These are phyloP conservation scores for Phytopythium vexans DNA, from an alignment of 352 stramenopile genomes.

Conservation along the genomic window DNA sequence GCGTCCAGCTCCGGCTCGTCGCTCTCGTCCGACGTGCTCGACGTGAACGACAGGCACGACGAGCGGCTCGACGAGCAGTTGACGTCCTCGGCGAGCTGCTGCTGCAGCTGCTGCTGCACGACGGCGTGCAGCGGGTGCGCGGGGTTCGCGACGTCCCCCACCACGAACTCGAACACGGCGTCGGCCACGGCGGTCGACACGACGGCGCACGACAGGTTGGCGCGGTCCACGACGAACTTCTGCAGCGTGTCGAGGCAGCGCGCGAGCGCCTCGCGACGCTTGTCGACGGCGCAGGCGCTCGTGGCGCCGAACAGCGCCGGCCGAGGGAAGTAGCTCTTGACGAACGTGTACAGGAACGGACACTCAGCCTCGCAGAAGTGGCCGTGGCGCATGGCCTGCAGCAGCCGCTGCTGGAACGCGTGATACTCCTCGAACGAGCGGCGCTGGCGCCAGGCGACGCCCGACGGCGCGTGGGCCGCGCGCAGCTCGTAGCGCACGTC, in stretches of 20 bases:
- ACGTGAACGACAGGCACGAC: conserved; percentile 5
- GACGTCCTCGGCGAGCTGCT: conserved; percentile 6
- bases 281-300: conserved; percentile 20
- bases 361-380: conserved; percentile 53
- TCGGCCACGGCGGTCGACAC: conserved; percentile 16
- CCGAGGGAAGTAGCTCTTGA: conserved; percentile 42
- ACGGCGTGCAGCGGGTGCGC: conserved; percentile 20
- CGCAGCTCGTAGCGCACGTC: conserved; percentile 6
- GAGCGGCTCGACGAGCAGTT: conserved; percentile 2
- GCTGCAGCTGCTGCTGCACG: conserved; percentile 3
- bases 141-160: conserved; percentile 21
- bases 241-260: conserved; percentile 31
- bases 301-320: conserved; percentile 19
- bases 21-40: conserved; percentile 10
- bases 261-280: conserved; percentile 19
- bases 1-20: conserved; percentile 15
- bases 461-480: conserved; percentile 1
- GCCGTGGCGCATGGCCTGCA: conserved; percentile 21
- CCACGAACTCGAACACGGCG: conserved; percentile 25
- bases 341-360: conserved; percentile 44
- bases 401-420: conserved; percentile 26
- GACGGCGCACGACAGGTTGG: conserved; percentile 31
- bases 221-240: conserved; percentile 25
- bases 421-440: conserved; percentile 30
- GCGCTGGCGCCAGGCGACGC: conserved; percentile 1